These are phyloP conservation scores for Acephala macrosclerotiorum DNA, from an alignment of 2,329 filamentous ascomycete genomes.

Conservation along the genomic window DNA sequence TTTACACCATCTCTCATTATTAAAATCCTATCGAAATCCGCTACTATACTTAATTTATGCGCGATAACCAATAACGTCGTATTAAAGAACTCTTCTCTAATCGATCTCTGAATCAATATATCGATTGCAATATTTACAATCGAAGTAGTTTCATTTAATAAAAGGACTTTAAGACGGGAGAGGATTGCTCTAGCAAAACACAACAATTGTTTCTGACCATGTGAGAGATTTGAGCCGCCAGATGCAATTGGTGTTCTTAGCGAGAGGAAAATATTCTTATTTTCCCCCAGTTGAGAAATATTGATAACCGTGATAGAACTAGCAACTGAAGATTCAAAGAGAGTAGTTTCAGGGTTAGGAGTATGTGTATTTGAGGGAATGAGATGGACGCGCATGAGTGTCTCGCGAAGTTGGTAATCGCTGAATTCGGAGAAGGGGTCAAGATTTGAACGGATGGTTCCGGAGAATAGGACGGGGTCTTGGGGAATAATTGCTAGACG, in stretches of 20 bases:
- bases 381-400: conserved; percentile 87
- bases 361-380: conserved; percentile 52
- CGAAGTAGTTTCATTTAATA: conserved; percentile 79
- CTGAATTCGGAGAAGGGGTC: conserved; percentile 88
- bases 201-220: conserved; percentile 76
- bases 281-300: conserved; percentile 45
- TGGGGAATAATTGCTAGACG: conserved; percentile 44
- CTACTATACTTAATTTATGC: conserved; percentile 77
- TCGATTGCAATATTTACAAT: conserved; percentile 81
- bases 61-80: conserved; percentile 76
- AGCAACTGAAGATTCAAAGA: conserved; percentile 6
- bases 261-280: conserved; percentile 69
- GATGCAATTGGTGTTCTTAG: conserved; percentile 70
- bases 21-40: conserved; percentile 77
- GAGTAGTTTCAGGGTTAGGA: conserved; percentile 7
- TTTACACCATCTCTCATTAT: conserved; percentile 73
- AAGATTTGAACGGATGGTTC: conserved; percentile 84
- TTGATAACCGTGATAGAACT: not conserved
- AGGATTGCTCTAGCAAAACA: conserved; percentile 77
- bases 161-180: conserved; percentile 74
- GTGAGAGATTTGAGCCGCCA: conserved; percentile 75
- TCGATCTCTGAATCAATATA: conserved; percentile 73
- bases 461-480: conserved; percentile 87
- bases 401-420: conserved; percentile 85
- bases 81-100: conserved; percentile 73